Percentiles rank a stretch among this genome's conserved stretches.
Conservation (phyloP, 2,329 filamentous ascomycete genomes). For the Chaetomium sp. region DNA sequence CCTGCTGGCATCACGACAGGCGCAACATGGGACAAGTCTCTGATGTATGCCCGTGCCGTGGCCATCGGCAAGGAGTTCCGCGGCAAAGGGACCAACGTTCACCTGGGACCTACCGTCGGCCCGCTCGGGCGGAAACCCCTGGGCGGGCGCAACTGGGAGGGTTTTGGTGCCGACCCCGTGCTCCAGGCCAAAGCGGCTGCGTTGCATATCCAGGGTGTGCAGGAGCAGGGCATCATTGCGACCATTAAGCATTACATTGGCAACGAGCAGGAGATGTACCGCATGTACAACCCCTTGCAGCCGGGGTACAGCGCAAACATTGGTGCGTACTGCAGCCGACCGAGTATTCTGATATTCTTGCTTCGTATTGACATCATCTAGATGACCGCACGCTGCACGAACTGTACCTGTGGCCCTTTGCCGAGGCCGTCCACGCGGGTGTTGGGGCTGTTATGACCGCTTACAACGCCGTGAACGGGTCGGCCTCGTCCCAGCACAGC, state of each 20-base stretch:
- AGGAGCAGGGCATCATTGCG: slow-evolving; percentile 74
- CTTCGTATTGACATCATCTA: slow-evolving; percentile 1
- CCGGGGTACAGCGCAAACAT: slow-evolving; percentile 51
- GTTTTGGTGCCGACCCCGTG: slow-evolving; percentile 63
- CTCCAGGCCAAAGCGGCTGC: slow-evolving; percentile 66
- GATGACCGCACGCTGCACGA: slow-evolving; percentile 72
- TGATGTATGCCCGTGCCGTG: slow-evolving; percentile 62
- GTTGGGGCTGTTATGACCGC: slow-evolving; percentile 60
- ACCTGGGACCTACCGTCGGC: slow-evolving; percentile 64
- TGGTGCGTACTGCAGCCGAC: slow-evolving; percentile 30
- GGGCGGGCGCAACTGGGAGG: slow-evolving; percentile 71
- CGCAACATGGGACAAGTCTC: slow-evolving; percentile 66
- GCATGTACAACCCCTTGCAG: slow-evolving; percentile 49
- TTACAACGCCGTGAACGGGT: slow-evolving; percentile 70
- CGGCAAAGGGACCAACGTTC: slow-evolving; percentile 66
- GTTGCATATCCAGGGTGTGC: slow-evolving; percentile 71
- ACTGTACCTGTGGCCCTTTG: slow-evolving; percentile 73
- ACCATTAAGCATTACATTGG: slow-evolving; percentile 71
- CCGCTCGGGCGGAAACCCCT: slow-evolving; percentile 65
- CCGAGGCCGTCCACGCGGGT: slow-evolving; percentile 62
- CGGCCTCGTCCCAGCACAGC: slow-evolving; percentile 73
- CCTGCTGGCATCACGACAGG: slow-evolving; percentile 72
- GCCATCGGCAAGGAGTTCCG: slow-evolving; percentile 65
- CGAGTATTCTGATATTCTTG: neutral
- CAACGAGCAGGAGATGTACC: slow-evolving; percentile 65